Base-by-base conservation (phyloP, 345 rosid genomes). In the Salix suchowensis region DNA sequence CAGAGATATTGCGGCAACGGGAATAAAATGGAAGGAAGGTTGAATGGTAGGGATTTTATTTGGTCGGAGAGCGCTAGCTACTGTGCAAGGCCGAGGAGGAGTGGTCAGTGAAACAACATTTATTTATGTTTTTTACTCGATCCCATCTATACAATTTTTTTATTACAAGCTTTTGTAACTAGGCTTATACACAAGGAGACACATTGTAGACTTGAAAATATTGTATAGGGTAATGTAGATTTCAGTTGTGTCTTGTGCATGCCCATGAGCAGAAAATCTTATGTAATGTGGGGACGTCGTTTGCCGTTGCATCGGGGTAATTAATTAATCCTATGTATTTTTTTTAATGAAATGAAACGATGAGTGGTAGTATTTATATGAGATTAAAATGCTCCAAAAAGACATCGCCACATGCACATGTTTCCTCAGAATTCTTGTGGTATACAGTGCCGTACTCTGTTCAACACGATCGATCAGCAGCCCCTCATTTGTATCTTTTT, bases 11-110 rank as follows among this genome's bases (percentile, higher is more conserved):
- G 11, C 60, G 50, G 5, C 4, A 14, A 21, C 0, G 32, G 39
- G 23, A 12, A 73, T 28, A 12, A 55, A 54, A 54, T 28, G 40
- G 14, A 32, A 4, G 3, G 21, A 52, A 72, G 10, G 58, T 26
- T 72, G 61, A 40, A 39, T 36, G 71, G 70, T 40, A 40, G 71
- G 71, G 72, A n/a, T 62, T 79, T 67, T 68, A 68, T 79, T 73
- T 46, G 37, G 67, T 67, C 36, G 15, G 80, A 64, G 44, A 21
- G 37, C 26, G 26, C 26, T 26, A 26, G 26, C 37, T 16, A 42
- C 34, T 6, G 40, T 24, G 71, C 48, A 32, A 44, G 48, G 30
- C 26, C 28, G 2, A 4, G 16, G 18, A 72, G 50, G 19, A 60
- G 39, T 16, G 6, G 1, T 36, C 37, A 39, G 50, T 1, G 18